Conservation (phyloP, 495 filamentous ascomycete species). For the Tuber melanosporum region DNA sequence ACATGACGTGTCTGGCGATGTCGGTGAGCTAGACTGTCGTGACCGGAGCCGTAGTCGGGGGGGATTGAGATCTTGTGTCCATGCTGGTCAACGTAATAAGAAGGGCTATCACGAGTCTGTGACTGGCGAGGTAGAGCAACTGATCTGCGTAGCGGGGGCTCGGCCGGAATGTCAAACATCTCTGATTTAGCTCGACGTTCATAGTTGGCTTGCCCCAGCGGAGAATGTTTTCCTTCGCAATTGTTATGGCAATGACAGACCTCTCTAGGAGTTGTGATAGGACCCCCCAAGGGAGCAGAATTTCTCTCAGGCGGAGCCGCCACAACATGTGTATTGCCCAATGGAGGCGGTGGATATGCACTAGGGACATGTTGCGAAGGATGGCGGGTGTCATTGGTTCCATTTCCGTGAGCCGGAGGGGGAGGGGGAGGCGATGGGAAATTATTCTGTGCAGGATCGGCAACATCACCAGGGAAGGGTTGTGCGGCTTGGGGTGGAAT, state of each 20-base stretch:
- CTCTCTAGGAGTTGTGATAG: conserved; percentile 10
- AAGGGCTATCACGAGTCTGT: neutral
- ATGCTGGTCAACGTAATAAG: conserved; percentile 26
- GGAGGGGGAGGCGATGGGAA: conserved; percentile 9
- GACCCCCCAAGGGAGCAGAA: conserved; percentile 3
- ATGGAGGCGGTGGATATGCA: neutral
- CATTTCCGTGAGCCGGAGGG: conserved; percentile 13
- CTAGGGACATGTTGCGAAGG: conserved; percentile 15
- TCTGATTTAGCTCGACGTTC: neutral
- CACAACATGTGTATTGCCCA: neutral
- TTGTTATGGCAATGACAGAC: conserved; percentile 25
- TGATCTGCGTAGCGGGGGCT: neutral
- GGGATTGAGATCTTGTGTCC: conserved; percentile 23
- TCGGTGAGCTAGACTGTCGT: conserved; percentile 5
- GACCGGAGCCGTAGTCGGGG: neutral
- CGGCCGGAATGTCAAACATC: neutral
- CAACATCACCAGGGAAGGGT: conserved; percentile 11
- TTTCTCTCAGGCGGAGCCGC: neutral
- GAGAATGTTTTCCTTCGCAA: conserved; percentile 14
- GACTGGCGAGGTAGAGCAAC: neutral
- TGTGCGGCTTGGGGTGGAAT: conserved; percentile 12
- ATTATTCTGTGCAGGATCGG: conserved; percentile 13
- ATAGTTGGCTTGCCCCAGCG: neutral
- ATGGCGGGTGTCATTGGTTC: conserved; percentile 12
- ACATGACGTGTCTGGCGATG: conserved; percentile 26